These are phyloP conservation scores for Chenopodium quinoa DNA, from an alignment of 148 eudicot species.

Conservation along the genomic window DNA sequence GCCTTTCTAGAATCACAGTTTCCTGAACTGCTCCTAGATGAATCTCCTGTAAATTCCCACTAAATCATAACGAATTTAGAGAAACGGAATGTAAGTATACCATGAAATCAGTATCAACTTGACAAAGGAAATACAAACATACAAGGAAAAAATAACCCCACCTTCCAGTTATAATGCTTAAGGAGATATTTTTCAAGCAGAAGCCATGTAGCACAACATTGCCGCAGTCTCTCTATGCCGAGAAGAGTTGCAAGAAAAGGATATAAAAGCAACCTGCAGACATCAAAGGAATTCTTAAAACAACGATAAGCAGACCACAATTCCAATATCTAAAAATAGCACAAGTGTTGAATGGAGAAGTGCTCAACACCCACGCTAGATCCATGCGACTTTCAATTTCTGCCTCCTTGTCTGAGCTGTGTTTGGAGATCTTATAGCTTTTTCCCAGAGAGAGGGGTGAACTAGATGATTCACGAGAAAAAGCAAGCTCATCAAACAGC, in stretches of 20 bases:
- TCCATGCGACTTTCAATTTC: conserved; percentile 67
- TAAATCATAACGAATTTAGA: conserved; percentile 42
- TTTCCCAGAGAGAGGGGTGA: conserved; percentile 40
- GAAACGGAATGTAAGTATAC: conserved; percentile 10
- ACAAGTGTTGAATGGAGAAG: conserved; percentile 16
- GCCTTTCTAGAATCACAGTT: conserved; percentile 39
- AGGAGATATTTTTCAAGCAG: conserved; percentile 89
- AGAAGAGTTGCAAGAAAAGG: conserved; percentile 92
- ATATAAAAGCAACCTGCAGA: conserved; percentile 77
- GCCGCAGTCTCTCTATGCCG: conserved; percentile 95
- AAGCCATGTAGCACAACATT: conserved; percentile 94
- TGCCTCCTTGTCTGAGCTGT: conserved; percentile 38
- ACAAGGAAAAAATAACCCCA: conserved; percentile 21
- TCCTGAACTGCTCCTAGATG: conserved; percentile 48
- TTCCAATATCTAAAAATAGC: conserved; percentile 8
- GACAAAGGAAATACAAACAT: conserved; percentile 19
- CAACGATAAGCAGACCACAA: conserved; percentile 4
- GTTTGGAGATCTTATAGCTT: conserved; percentile 34
- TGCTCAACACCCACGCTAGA: conserved; percentile 67
- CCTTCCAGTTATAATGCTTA: conserved; percentile 83
- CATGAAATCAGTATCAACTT: neutral
- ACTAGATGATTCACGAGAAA: conserved; percentile 62
- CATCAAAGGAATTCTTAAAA: conserved; percentile 19
- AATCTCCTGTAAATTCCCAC: conserved; percentile 83
- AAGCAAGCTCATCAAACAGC: conserved; percentile 85